A percentile compares a stretch with the other conserved stretches of the same genome.
Evolutionary conservation across 352 stramenopile genomes (phyloP).

Genomic region (Thalassiosira exigua): DNA sequence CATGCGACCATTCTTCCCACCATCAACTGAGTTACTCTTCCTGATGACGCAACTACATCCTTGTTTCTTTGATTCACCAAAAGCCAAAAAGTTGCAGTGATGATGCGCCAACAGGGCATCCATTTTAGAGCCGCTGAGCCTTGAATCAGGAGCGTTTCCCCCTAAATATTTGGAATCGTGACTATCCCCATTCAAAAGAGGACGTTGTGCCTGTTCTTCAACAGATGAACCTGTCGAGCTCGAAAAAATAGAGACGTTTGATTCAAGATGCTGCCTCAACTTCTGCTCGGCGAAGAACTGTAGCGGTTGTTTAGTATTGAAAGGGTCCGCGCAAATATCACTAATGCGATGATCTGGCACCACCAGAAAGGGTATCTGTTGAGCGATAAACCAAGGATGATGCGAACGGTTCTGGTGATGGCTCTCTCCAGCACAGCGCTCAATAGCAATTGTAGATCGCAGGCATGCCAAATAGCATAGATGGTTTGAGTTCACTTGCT

Average conservation of each 20-base stretch:
- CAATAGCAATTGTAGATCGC: slow-evolving; percentile 65
- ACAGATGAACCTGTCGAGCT: neutral
- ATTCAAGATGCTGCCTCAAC: slow-evolving; percentile 31
- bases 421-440: slow-evolving; percentile 47
- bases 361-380: slow-evolving; percentile 28
- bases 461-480: slow-evolving; percentile 52
- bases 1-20: slow-evolving; percentile 21
- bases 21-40: too few species aligned
- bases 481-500: too few species aligned
- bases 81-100: slow-evolving; percentile 10
- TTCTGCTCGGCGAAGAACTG: slow-evolving; percentile 42
- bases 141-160: too few species aligned
- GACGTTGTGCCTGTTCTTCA: neutral
- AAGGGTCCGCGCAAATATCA: slow-evolving; percentile 38
- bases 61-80: neutral
- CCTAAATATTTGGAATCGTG: slow-evolving; percentile 5
- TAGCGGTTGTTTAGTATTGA: slow-evolving; percentile 33
- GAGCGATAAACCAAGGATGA: slow-evolving; percentile 40
- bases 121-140: too few species aligned
- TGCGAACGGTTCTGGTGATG: neutral
- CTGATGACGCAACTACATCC: too few species aligned
- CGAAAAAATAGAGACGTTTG: slow-evolving; percentile 13
- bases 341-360: slow-evolving; percentile 46
- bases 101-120: slow-evolving; percentile 43
- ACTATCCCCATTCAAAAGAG: neutral